phyloP scores from a whole-genome alignment of 768 basidiomycete species.

The Termitomyces sp. region DNA sequence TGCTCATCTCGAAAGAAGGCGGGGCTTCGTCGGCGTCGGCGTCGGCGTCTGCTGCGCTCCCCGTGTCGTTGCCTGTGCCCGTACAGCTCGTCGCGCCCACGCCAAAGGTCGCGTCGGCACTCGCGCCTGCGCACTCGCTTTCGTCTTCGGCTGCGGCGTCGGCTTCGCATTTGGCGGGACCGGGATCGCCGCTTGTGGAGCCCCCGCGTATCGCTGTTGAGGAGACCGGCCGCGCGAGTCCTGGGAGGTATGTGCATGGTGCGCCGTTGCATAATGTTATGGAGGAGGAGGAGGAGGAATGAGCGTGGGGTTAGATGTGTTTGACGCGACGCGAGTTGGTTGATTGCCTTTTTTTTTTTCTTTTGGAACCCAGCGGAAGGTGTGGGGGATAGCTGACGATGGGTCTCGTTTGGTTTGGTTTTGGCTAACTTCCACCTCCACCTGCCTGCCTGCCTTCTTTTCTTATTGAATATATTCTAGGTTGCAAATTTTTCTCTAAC shows the following conservation, averaged over 20 bases:
- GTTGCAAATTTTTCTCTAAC: background rate
- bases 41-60: background rate
- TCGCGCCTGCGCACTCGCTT: conserved; percentile 20
- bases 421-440: background rate
- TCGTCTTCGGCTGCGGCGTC: background rate
- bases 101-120: conserved; percentile 18
- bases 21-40: background rate
- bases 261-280: conserved; percentile 83
- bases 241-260: conserved; percentile 74
- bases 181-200: conserved; percentile 16
- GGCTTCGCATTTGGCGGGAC: too few species aligned
- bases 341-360: too few species aligned
- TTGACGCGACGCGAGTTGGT: background rate
- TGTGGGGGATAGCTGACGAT: background rate
- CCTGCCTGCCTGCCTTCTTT: background rate
- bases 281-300: conserved; percentile 65
- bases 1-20: conserved; percentile 24
- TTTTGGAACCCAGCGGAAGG: background rate
- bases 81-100: conserved; percentile 20
- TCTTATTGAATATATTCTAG: background rate
- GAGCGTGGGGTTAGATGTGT: background rate
- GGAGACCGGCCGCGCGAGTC: conserved; percentile 57
- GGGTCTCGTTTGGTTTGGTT: too few species aligned
- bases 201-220: conserved; percentile 28
- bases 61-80: conserved; percentile 5